Evolutionary conservation across 108 stramenopile species (phyloP).

Genomic region (Nitzschia inconspicua): DNA sequence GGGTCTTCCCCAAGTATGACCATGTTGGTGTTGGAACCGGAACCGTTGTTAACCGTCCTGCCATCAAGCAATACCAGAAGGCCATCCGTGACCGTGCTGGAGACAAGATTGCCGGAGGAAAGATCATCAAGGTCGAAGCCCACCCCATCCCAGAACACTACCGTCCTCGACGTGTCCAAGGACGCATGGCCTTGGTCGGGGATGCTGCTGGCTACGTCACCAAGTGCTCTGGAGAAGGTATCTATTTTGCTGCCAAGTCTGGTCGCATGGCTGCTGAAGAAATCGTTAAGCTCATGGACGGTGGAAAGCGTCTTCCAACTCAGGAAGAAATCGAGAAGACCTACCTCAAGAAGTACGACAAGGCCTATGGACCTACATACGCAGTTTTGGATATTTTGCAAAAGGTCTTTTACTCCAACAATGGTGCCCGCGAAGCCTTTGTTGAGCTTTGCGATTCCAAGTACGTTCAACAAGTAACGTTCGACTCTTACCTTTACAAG

Average conservation of each 20-base stretch:
- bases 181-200: conserved; percentile 92
- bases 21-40: conserved; percentile 98
- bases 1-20: conserved; percentile 99
- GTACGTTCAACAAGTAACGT: conserved; percentile 98
- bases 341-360: conserved; percentile 94
- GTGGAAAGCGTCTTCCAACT: conserved; percentile 86
- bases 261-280: conserved; percentile 97
- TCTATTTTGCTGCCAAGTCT: conserved; percentile 98
- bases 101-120: conserved; percentile 95
- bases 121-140: conserved; percentile 99
- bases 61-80: conserved; percentile 99
- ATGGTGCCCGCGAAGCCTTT: conserved; percentile 97
- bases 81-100: conserved; percentile 98
- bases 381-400: conserved; percentile 95
- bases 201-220: conserved; percentile 98
- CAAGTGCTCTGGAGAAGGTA: conserved; percentile 98
- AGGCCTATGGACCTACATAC: conserved; percentile 94
- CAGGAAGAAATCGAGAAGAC: conserved; percentile 89
- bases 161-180: conserved; percentile 93
- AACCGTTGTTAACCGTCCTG: conserved; percentile 97
- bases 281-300: conserved; percentile 87
- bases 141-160: conserved; percentile 99
- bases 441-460: conserved; percentile 96
- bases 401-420: conserved; percentile 97
- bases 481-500: conserved; percentile 99